Evolutionary conservation across 176 grass and related monocot species (phyloP), one percentile per base, ranked within the genome.

Genomic region (Musa troglodytarum): DNA sequence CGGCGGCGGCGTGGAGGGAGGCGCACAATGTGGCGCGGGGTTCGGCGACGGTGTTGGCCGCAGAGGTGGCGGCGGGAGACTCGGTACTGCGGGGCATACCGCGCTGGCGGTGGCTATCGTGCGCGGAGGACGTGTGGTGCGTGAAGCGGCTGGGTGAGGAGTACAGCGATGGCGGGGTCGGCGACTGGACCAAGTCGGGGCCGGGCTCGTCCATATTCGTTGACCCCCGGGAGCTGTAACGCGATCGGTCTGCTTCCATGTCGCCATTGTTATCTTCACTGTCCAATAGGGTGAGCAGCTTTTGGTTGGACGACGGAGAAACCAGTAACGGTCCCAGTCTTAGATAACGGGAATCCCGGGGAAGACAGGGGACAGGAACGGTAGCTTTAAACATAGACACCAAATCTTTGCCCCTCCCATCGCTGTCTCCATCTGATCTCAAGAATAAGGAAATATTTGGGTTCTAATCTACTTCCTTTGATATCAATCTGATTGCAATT

Each of bases 111-210:
- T 15, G 65, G 11, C 26, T 68, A 5, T 68, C 65, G 21, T 68
- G 21, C 14, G 21, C 65, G 26, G 65, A 68, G 21, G 65, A 68
- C 26, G 26, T 68, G 21, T 68, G 65, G 65, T 68, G 65, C 65
- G 26, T 68, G 26, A 68, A 68, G 26, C 21, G 23, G 11, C 25
- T 68, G 65, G 55, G 15, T 17, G 55, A 58, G 55, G 55, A 58
- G 55, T 58, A 58, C 55, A 58, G 55, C 55, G 10, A 13, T 6
- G 55, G 55, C 15, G 55, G 15, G 15, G 15, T 58, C 55, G 55
- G 55, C 55, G 55, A 58, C 55, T 58, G 55, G 55, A 58, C 55
- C 55, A 58, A 58, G 55, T 12, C 55, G 13, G 15, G 13, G 55
- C 55, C 55, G 15, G 15, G 13, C 2, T 2, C 55, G 15, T 58